Percentiles rank a stretch among this genome's conserved stretches.
These are phyloP conservation scores for Lodderomyces oxycetoniae DNA, from an alignment of 1,139 yeast species.

Conservation along the genomic window DNA sequence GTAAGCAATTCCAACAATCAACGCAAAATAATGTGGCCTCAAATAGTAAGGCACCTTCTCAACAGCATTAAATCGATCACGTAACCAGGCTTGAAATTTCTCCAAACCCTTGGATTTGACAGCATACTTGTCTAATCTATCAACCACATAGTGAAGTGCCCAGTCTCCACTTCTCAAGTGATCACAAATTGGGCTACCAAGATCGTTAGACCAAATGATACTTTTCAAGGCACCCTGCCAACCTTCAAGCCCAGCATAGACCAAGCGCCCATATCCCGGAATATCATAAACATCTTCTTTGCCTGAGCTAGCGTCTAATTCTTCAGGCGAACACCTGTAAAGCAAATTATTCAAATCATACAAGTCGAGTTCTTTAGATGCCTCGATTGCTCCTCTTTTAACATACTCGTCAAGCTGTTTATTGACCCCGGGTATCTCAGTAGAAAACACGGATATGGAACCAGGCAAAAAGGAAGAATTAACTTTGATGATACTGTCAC, in stretches of 20 bases:
- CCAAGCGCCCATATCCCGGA: slow-evolving; percentile 68
- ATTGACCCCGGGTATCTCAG: slow-evolving; percentile 58
- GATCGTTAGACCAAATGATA: slow-evolving; percentile 64
- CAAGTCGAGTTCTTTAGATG: slow-evolving; percentile 55
- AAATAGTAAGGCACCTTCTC: slow-evolving; percentile 69
- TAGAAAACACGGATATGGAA: slow-evolving; percentile 77
- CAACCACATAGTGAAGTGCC: slow-evolving; percentile 78
- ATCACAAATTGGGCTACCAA: slow-evolving; percentile 78
- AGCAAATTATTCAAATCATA: slow-evolving; percentile 72
- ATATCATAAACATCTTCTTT: slow-evolving; percentile 65
- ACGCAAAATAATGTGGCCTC: slow-evolving; percentile 81
- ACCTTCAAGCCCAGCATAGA: slow-evolving; percentile 90
- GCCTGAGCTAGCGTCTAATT: slow-evolving; percentile 74
- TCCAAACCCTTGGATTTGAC: slow-evolving; percentile 41
- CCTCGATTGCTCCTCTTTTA: slow-evolving; percentile 69
- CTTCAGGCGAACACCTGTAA: slow-evolving; percentile 82
- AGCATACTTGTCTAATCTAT: slow-evolving; percentile 56
- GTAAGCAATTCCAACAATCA: slow-evolving; percentile 74
- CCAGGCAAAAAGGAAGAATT: slow-evolving; percentile 72
- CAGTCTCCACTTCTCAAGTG: slow-evolving; percentile 81
- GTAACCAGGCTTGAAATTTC: slow-evolving; percentile 65
- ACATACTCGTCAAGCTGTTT: slow-evolving; percentile 56
- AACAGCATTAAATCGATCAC: slow-evolving; percentile 59
- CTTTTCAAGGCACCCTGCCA: slow-evolving; percentile 71
- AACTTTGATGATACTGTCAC: slow-evolving; percentile 49